Base-by-base conservation (phyloP, 1,284 basidiomycete species). In the Boletus sp. region DNA sequence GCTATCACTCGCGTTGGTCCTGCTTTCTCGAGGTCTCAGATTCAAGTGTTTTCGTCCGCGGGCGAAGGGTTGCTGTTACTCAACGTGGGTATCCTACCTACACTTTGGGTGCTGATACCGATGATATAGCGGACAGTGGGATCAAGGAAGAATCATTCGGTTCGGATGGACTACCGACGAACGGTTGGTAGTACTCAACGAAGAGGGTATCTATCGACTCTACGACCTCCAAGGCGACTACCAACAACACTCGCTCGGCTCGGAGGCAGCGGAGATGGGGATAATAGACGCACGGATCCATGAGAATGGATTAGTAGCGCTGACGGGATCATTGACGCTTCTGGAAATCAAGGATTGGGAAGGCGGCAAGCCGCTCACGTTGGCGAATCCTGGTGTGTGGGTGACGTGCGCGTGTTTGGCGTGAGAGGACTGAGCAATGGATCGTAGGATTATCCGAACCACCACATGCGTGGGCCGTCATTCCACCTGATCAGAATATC, bases 201-300 rank as follows among this genome's bases (percentile, higher is more conserved):
- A 96, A 66, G 93, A 97, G 59, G 95, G 95, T 14, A 76, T 81
- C 8, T 97, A 96, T 64, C 79, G 95, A 34, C 64, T 97, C 16
- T 97, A 98, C 65, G 86, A 94, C 65, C 74, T 97, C 39, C 83
- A 91, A 64, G 80, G 88, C 35, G 84, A 88, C 57, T 96, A 95
- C 64, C 74, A 80, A 44, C 91, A 95, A 56, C 78, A 86, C 62
- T 89, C 91, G 0, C 76, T 98, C 1, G 94, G 94, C 3, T 73
- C 74, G 8, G 92, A 96, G 40, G 91, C 91, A 0, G 79, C 80
- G 5, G 94, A 97, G 61, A 72, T 88, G 40, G 95, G 92, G 0
- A 77, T 98, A 20, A 72, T 93, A 36, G 87, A 93, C 49, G 95
- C 91, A 1, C 76, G 82, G 20, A 87, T 94, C 52, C 86, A 94